A percentile compares a stretch with the other conserved stretches of the same genome.
Evolutionary conservation across 2,329 filamentous ascomycete genomes (phyloP).

Genomic region (Calonectria henricotiae): DNA sequence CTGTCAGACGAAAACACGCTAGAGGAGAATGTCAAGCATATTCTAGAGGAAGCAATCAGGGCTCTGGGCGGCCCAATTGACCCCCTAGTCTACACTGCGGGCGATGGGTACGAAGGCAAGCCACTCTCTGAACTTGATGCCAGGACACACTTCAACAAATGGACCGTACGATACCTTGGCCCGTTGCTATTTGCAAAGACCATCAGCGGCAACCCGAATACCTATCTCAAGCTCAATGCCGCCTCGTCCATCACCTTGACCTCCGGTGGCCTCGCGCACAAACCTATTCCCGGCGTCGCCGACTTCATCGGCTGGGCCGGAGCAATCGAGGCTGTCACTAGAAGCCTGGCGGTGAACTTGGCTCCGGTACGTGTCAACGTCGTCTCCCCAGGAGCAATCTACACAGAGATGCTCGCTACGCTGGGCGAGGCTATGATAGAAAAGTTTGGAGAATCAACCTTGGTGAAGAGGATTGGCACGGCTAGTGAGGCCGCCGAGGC

Average conservation of each 20-base stretch:
- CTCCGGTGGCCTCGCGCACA: slow-evolving; percentile 9
- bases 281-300: slow-evolving; percentile 4
- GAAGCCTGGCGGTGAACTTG: background rate
- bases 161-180: slow-evolving; percentile 5
- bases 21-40: background rate
- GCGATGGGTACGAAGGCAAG: slow-evolving; percentile 7
- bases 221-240: slow-evolving; percentile 5
- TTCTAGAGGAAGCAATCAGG: background rate
- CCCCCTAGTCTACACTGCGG: slow-evolving; percentile 8
- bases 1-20: background rate
- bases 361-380: slow-evolving; percentile 1
- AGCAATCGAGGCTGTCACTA: background rate
- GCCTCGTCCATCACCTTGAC: slow-evolving; percentile 8
- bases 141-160: slow-evolving; percentile 2
- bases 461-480: background rate
- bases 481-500: background rate
- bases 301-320: slow-evolving; percentile 12
- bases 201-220: slow-evolving; percentile 5
- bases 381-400: background rate
- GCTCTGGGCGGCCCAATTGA: slow-evolving; percentile 5
- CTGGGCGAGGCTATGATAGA: background rate
- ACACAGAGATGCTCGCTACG: slow-evolving; percentile 15
- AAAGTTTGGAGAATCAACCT: slow-evolving; percentile 10
- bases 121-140: slow-evolving; percentile 8
- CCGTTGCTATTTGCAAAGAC: slow-evolving; percentile 6